A percentile compares a stretch with the other conserved stretches of the same genome.
Evolutionary conservation across 768 basidiomycete genomes (phyloP).

Genomic region (Calocera cornea): DNA sequence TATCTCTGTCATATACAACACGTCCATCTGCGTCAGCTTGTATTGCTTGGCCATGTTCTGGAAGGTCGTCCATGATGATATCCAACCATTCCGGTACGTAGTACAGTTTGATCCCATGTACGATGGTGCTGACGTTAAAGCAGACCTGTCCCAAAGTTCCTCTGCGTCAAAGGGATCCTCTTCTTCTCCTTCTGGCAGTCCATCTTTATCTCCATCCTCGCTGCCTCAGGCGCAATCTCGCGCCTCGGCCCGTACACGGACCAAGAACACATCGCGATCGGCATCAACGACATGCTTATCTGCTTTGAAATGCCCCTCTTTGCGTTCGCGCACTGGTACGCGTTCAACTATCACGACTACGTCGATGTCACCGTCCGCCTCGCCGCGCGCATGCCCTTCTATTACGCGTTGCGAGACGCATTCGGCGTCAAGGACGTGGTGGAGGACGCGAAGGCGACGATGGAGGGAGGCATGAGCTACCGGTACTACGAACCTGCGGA

Average conservation of each 20-base stretch:
- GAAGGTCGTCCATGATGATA: conserved; percentile 78
- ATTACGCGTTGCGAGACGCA: conserved; percentile 75
- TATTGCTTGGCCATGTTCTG: conserved; percentile 96
- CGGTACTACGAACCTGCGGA: conserved; percentile 93
- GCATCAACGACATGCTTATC: conserved; percentile 79
- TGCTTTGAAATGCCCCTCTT: conserved; percentile 98
- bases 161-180: conserved; percentile 95
- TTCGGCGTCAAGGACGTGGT: conserved; percentile 77
- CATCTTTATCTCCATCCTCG: conserved; percentile 73
- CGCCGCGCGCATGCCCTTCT: conserved; percentile 81
- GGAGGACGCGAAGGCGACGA: conserved; percentile 68
- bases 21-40: conserved; percentile 44
- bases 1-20: conserved; percentile 53
- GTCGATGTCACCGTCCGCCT: conserved; percentile 47
- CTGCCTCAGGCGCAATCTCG: conserved; percentile 61
- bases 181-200: conserved; percentile 99
- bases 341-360: conserved; percentile 84
- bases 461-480: conserved; percentile 88
- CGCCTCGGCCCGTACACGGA: conserved; percentile 79
- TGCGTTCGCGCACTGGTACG: conserved; percentile 87
- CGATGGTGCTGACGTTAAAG: conserved; percentile 18
- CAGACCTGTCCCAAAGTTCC: conserved; percentile 87
- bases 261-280: conserved; percentile 76
- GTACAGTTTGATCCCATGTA: not conserved
- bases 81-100: conserved; percentile 72